These are phyloP conservation scores for Terana coerulea DNA, from an alignment of 768 basidiomycete genomes.

Conservation along the genomic window DNA sequence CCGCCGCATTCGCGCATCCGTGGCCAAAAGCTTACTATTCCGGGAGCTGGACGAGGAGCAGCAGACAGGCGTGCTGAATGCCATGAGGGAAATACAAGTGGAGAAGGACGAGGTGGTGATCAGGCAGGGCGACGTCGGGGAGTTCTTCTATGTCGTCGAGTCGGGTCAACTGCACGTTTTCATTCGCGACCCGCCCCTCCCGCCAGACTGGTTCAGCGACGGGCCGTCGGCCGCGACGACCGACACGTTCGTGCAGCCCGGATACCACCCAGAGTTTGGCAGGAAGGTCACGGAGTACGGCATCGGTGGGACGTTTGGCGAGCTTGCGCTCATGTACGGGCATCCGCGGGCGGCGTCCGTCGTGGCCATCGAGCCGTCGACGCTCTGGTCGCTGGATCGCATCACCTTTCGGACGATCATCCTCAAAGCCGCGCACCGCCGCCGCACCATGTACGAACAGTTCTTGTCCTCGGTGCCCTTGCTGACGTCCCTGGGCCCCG, in stretches of 20 bases:
- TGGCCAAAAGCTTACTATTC: constrained; percentile 89
- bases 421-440: constrained; percentile 84
- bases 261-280: constrained; percentile 68
- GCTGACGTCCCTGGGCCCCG: constrained; percentile 77
- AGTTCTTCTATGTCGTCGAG: constrained; percentile 98
- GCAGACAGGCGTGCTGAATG: constrained; percentile 85
- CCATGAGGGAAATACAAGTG: constrained; percentile 87
- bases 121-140: constrained; percentile 93
- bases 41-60: constrained; percentile 96
- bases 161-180: constrained; percentile 82
- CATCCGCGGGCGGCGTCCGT: constrained; percentile 96
- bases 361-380: constrained; percentile 74
- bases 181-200: constrained; percentile 63
- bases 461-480: constrained; percentile 92
- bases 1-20: constrained; percentile 81
- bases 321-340: constrained; percentile 97
- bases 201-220: constrained; percentile 49
- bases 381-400: constrained; percentile 93
- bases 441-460: constrained; percentile 93
- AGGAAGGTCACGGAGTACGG: constrained; percentile 82
- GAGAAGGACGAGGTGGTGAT: constrained; percentile 84
- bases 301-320: constrained; percentile 88
- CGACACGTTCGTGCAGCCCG: constrained; percentile 59
- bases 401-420: constrained; percentile 99
- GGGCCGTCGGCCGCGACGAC: constrained; percentile 37